Evolutionary conservation across 257 asterid species (phyloP).

Genomic region (Catharanthus roseus): DNA sequence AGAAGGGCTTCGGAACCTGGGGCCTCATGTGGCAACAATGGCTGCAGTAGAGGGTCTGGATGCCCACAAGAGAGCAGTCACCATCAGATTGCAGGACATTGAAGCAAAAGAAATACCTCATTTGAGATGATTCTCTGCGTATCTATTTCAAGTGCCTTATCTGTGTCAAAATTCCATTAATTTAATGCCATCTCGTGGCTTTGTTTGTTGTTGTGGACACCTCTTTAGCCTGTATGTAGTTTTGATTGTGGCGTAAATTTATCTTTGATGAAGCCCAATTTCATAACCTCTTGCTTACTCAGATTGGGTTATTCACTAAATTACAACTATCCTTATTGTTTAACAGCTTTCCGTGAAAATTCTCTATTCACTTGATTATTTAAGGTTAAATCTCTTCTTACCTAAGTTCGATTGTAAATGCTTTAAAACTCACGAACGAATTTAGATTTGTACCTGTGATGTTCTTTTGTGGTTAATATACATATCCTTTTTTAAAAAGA

Average conservation of each 20-base stretch:
- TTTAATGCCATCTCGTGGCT: not conserved
- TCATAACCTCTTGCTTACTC: too few species aligned
- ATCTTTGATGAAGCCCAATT: too few species aligned
- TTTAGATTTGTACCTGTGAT: too few species aligned
- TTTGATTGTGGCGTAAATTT: not conserved
- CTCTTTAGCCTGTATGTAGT: not conserved
- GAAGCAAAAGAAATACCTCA: constrained; percentile 35
- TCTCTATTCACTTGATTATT: too few species aligned
- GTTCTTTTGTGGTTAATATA: too few species aligned
- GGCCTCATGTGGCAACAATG: constrained; percentile 90
- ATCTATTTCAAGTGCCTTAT: not conserved
- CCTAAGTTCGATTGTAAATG: too few species aligned
- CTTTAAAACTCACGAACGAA: too few species aligned
- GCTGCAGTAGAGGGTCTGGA: constrained; percentile 93
- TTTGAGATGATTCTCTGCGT: constrained; percentile 11
- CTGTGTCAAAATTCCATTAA: not conserved
- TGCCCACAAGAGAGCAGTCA: constrained; percentile 96
- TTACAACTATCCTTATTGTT: too few species aligned
- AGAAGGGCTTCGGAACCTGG: constrained; percentile 79
- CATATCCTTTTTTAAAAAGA: too few species aligned
- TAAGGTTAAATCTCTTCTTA: too few species aligned
- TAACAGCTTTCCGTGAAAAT: too few species aligned
- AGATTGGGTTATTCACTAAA: too few species aligned
- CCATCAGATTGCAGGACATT: constrained; percentile 80
- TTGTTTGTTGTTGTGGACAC: not conserved